These are phyloP conservation scores for Cryptococcus deneoformans DNA, from an alignment of 1,284 basidiomycete species.

Conservation along the genomic window DNA sequence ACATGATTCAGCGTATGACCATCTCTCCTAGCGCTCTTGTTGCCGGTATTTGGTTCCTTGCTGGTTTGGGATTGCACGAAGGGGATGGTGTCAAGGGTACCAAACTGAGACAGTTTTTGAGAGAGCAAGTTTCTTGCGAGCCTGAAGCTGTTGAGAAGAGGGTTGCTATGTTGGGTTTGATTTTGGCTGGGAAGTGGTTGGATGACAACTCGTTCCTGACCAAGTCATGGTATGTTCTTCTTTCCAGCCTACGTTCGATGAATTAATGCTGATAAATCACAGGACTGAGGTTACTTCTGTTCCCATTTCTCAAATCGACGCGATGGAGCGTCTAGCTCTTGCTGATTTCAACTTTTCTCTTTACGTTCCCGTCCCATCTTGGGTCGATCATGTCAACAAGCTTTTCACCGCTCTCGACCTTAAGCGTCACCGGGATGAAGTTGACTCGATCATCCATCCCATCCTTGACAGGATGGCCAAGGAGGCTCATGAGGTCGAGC, in stretches of 20 bases:
- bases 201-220: constrained; percentile 91
- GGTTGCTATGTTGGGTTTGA: constrained; percentile 71
- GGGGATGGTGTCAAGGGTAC: constrained; percentile 55
- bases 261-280: background rate
- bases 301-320: constrained; percentile 30
- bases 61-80: constrained; percentile 67
- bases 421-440: constrained; percentile 10
- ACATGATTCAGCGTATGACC: constrained; percentile 56
- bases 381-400: constrained; percentile 31
- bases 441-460: constrained; percentile 10
- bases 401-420: constrained; percentile 15
- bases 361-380: constrained; percentile 24
- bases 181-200: constrained; percentile 88
- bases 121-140: constrained; percentile 41
- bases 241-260: background rate
- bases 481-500: constrained; percentile 23
- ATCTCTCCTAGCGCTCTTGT: constrained; percentile 76
- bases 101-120: constrained; percentile 62
- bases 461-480: constrained; percentile 21
- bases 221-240: constrained; percentile 71
- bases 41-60: constrained; percentile 77
- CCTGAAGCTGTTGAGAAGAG: constrained; percentile 54
- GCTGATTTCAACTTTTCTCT: constrained; percentile 32
- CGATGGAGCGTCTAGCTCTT: constrained; percentile 34
- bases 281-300: constrained; percentile 35